phyloP scores from a whole-genome alignment of 2,329 filamentous ascomycete species.

The Fusarium sp. region DNA sequence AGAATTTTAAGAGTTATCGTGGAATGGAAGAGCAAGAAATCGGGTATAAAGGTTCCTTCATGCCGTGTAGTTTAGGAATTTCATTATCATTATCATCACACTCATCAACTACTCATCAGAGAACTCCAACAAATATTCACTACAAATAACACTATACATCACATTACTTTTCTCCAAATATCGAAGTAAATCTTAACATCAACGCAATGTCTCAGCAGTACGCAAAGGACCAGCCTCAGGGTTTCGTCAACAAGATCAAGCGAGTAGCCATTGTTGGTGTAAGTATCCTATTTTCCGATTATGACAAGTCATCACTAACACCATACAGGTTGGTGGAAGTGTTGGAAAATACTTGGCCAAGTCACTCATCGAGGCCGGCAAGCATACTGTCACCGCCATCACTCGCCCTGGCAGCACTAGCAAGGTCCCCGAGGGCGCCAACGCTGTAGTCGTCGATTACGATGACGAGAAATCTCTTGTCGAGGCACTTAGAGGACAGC shows the following conservation, averaged over 20 bases:
- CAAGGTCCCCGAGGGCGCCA: slow-evolving; percentile 61
- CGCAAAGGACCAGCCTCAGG: slow-evolving; percentile 55
- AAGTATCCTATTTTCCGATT: slow-evolving; percentile 44
- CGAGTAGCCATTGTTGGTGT: slow-evolving; percentile 65
- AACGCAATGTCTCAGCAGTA: slow-evolving; percentile 47
- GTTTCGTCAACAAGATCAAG: slow-evolving; percentile 59
- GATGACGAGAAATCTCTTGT: slow-evolving; percentile 61
- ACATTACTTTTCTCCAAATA: background rate
- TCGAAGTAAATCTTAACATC: background rate
- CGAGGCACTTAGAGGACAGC: slow-evolving; percentile 66
- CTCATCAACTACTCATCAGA: background rate
- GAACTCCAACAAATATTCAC: background rate
- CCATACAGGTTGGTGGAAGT: slow-evolving; percentile 58
- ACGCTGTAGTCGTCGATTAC: slow-evolving; percentile 61
- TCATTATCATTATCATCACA: background rate
- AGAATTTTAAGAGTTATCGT: fast-evolving
- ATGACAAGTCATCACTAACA: slow-evolving; percentile 6
- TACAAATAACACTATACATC: background rate
- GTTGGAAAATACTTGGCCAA: slow-evolving; percentile 57
- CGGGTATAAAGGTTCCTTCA: background rate
- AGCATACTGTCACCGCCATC: slow-evolving; percentile 67
- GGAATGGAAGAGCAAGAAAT: fast-evolving
- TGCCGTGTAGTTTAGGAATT: background rate
- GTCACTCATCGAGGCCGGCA: slow-evolving; percentile 62
- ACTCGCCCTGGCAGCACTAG: slow-evolving; percentile 60